Conservation (phyloP, 331 rosid genomes). For the Rosa hybrid region DNA sequence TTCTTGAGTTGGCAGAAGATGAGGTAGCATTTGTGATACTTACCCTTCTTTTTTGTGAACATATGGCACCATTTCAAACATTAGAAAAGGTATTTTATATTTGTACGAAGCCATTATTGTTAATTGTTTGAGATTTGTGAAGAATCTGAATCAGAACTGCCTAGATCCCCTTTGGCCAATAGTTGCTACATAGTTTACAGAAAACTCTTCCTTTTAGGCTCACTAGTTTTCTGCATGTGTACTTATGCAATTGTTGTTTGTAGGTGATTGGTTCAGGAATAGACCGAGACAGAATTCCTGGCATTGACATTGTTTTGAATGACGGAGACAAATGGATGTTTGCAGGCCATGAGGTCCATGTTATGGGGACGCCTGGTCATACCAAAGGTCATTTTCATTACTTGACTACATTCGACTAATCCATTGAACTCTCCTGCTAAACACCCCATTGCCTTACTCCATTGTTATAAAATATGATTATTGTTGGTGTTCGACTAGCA, state of each 20-base stretch:
- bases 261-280: constrained; percentile 91
- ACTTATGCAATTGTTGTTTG: constrained; percentile 18
- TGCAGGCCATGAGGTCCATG: constrained; percentile 91
- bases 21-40: background rate
- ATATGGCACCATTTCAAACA: background rate
- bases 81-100: background rate
- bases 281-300: constrained; percentile 84
- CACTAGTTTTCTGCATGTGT: constrained; percentile 11
- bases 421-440: constrained; percentile 16
- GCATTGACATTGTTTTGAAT: constrained; percentile 78
- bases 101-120: background rate
- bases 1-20: background rate
- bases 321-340: constrained; percentile 99
- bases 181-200: constrained; percentile 6
- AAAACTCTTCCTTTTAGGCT: background rate
- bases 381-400: constrained; percentile 63
- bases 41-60: background rate
- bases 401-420: constrained; percentile 17
- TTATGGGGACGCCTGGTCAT: constrained; percentile 96
- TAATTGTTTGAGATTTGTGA: background rate
- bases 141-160: background rate
- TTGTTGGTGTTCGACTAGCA: background rate
- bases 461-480: background rate
- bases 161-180: background rate
- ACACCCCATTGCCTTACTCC: background rate